phyloP scores from a whole-genome alignment of 2,329 filamentous ascomycete species.

The Aureobasidium mangrovei region DNA sequence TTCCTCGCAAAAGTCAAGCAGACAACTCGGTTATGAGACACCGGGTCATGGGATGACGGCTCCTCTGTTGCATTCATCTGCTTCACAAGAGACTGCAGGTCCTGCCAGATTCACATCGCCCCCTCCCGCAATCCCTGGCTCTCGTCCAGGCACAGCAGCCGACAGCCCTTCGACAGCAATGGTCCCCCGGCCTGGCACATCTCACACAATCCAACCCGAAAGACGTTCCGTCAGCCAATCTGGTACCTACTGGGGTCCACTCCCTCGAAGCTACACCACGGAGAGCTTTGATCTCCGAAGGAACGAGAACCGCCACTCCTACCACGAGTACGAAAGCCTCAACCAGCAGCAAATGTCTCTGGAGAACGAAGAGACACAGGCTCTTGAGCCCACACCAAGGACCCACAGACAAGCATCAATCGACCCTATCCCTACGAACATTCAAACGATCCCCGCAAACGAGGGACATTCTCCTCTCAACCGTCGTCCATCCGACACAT shows the following conservation, averaged over 20 bases:
- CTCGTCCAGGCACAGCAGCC: background rate
- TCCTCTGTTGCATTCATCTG: background rate
- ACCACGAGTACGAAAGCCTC: background rate
- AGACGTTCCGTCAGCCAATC: background rate
- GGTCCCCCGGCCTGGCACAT: background rate
- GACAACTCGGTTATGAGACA: background rate
- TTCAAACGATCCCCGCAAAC: slow-evolving; percentile 1
- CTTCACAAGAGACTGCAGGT: background rate
- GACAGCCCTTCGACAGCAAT: background rate
- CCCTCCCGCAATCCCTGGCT: background rate
- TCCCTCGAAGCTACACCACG: background rate
- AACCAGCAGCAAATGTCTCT: background rate
- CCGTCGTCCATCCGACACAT: background rate
- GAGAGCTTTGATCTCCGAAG: background rate
- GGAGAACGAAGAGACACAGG: background rate
- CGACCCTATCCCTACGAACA: background rate
- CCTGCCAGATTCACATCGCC: background rate
- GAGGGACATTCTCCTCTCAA: background rate
- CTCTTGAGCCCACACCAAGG: background rate
- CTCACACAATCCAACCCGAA: background rate
- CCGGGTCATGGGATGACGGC: background rate
- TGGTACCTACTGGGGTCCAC: background rate
- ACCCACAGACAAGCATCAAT: background rate
- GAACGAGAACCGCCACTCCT: background rate
- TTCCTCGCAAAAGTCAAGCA: background rate